Evolutionary conservation across 2,329 filamentous ascomycete species (phyloP).

Genomic region (Chaetomium globosum): DNA sequence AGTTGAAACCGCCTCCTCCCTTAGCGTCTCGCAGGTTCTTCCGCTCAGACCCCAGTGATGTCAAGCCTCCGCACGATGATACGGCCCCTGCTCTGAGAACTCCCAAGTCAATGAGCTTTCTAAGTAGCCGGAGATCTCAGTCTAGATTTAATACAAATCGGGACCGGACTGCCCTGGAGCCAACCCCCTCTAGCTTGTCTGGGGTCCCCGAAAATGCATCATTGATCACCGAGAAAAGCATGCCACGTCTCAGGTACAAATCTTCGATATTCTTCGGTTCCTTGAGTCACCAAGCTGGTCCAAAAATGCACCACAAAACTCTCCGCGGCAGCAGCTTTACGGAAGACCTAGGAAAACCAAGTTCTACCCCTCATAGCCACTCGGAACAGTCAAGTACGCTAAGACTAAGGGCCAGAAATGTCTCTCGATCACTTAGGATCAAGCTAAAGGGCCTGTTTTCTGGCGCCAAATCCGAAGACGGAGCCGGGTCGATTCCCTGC

Average conservation of each 20-base stretch:
- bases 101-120: constrained; percentile 60
- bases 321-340: constrained; percentile 51
- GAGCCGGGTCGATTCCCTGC: constrained; percentile 45
- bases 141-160: constrained; percentile 43
- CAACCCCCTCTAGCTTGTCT: constrained; percentile 3
- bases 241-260: constrained; percentile 42
- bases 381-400: constrained; percentile 44
- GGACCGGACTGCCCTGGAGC: constrained; percentile 38
- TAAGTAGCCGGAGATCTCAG: constrained; percentile 40
- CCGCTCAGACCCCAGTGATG: constrained; percentile 39
- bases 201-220: constrained; percentile 16
- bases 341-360: constrained; percentile 18
- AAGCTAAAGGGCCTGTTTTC: constrained; percentile 63
- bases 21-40: constrained; percentile 25
- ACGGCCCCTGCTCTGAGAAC: constrained; percentile 44
- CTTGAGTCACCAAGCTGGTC: constrained; percentile 43
- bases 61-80: constrained; percentile 34
- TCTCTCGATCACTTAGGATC: constrained; percentile 63
- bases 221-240: constrained; percentile 27
- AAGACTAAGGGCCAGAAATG: constrained; percentile 59
- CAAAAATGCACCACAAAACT: constrained; percentile 52
- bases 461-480: constrained; percentile 44
- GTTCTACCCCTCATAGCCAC: constrained; percentile 24
- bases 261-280: constrained; percentile 51
- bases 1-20: constrained; percentile 4